phyloP scores from a whole-genome alignment of 2,329 filamentous ascomycete genomes.

The Chalaropsis ovoidea region DNA sequence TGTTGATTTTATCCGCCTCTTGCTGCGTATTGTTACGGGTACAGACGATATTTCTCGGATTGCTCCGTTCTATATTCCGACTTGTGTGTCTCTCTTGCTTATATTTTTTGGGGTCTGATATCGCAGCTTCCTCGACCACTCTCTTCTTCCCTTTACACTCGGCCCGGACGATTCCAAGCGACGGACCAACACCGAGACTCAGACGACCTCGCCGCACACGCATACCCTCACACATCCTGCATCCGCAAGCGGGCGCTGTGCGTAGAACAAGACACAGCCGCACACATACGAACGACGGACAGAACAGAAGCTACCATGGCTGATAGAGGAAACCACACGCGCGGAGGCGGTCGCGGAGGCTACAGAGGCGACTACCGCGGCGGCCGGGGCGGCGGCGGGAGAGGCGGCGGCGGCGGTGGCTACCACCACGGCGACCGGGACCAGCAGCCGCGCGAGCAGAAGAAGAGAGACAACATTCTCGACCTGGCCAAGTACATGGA shows the following conservation, averaged over 20 bases:
- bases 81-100: too few species aligned
- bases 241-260: not conserved
- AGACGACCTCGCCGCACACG: not conserved
- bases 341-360: slow-evolving; percentile 40
- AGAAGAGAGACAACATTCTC: slow-evolving; percentile 91
- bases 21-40: not conserved
- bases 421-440: slow-evolving; percentile 34
- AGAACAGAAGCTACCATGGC: slow-evolving; percentile 19
- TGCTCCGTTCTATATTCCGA: not conserved
- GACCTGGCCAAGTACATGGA: slow-evolving; percentile 95
- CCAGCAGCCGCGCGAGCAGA: slow-evolving; percentile 59
- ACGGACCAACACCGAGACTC: too few species aligned
- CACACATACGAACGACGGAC: not conserved
- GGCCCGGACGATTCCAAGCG: too few species aligned
- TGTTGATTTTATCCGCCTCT: not conserved
- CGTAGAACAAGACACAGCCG: not conserved
- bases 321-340: slow-evolving; percentile 30
- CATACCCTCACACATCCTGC: not conserved
- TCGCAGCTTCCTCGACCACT: too few species aligned
- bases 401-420: slow-evolving; percentile 39
- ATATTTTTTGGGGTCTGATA: too few species aligned
- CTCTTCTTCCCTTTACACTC: too few species aligned
- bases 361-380: slow-evolving; percentile 35
- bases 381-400: slow-evolving; percentile 39
- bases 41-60: not conserved